Base-by-base conservation (phyloP, 1,284 basidiomycete species). In the Ceraceosorus bombacis region DNA sequence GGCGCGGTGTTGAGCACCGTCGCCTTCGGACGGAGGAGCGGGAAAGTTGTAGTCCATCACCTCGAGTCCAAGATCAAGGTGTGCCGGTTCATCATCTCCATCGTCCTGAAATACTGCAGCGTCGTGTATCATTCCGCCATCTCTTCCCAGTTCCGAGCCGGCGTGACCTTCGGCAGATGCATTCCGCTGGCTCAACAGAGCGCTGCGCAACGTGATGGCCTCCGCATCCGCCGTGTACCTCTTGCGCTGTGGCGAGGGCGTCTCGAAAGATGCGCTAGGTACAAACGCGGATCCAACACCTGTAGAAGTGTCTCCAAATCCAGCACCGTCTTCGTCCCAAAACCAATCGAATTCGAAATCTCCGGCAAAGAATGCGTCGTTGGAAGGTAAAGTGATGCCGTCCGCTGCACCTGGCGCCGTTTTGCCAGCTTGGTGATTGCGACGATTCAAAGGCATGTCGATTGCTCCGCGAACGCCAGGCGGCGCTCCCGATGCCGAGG, bases 321-420 rank as follows among this genome's bases (percentile, higher is more conserved):
- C 27, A 7, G 36, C 46, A 17, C n/a, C 53, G 37, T 54, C 46
- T 10, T 39, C 46, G n/a, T 15, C 53, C 53, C 53, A 54, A 17
- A 17, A 13, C 13, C 13, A 38, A 15, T 54, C 53, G 15, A 54
- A 41, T 17, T 71, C 63, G 38, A 69, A 64, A 27, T 69, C 67
- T n/a, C 67, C 40, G 12, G 62, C 54, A 49, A 63, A 70, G 36
- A 66, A 68, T 6, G 63, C 55, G 41, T 58, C 2, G 27, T 69
- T 62, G 36, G 63, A 9, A 4, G 54, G 55, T 38, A 69, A 39
- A n/a, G 67, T 69, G 12, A 69, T 66, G 36, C 62, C 59, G 5
- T 63, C 37, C n/a, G 51, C 6, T 15, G 6, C 51, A 15, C 37
- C 41, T 15, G 41, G 53, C 37, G 38, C 12, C 6, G 53, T 54